Conservation (phyloP, 2,329 filamentous ascomycete species). For the Microsporum canis region DNA sequence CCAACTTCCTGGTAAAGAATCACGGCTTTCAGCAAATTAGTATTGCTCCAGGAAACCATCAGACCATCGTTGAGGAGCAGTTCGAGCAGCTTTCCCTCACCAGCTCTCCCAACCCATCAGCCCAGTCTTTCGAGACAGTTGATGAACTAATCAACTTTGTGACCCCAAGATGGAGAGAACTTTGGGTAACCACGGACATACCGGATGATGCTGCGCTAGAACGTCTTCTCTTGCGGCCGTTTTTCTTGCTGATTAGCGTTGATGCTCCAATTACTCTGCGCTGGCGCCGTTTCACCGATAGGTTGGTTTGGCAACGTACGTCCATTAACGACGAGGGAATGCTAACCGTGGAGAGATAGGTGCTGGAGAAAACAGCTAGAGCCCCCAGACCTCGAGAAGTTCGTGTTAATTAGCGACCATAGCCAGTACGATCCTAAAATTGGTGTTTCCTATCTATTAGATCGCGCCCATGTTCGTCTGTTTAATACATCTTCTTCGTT, state of each 20-base stretch:
- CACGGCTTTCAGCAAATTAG: conserved; percentile 69
- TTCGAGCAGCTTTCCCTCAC: conserved; percentile 5
- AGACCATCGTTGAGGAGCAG: conserved; percentile 1
- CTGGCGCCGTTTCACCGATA: conserved; percentile 63
- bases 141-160: conserved; percentile 70
- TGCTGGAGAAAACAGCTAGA: conserved; percentile 39
- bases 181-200: conserved; percentile 79
- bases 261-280: conserved; percentile 79
- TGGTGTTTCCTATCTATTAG: conserved; percentile 65
- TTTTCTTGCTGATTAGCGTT: conserved; percentile 85
- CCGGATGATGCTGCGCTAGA: conserved; percentile 63
- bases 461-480: conserved; percentile 70
- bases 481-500: conserved; percentile 72
- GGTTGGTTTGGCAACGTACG: conserved; percentile 23
- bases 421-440: conserved; percentile 58
- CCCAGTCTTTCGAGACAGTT: conserved; percentile 47
- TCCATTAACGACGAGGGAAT: background rate
- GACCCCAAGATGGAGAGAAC: conserved; percentile 68
- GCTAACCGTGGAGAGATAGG: conserved; percentile 22
- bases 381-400: conserved; percentile 46
- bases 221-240: conserved; percentile 64
- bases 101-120: background rate
- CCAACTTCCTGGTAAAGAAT: conserved; percentile 71
- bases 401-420: conserved; percentile 54
- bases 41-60: conserved; percentile 33